These are phyloP conservation scores for Boletus insuetus DNA, from an alignment of 768 basidiomycete species.

Conservation along the genomic window DNA sequence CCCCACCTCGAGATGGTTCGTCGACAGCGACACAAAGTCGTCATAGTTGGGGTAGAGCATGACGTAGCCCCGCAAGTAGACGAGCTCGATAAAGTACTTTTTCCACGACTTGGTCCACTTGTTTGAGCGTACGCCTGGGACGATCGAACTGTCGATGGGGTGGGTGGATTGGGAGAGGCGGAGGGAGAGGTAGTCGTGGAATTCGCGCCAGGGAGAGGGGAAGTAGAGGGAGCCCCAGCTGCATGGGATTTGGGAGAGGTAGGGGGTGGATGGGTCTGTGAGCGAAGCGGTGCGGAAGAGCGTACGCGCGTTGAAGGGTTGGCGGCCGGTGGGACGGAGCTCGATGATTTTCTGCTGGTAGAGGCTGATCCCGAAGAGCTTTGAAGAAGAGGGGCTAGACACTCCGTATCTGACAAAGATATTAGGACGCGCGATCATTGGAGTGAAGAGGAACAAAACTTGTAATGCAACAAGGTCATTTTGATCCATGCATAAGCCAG, in stretches of 20 bases:
- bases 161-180: conserved; percentile 53
- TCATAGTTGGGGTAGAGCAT: conserved; percentile 90
- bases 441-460: conserved; percentile 43
- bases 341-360: conserved; percentile 87
- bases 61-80: conserved; percentile 75
- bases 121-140: conserved; percentile 78
- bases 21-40: conserved; percentile 71
- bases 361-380: conserved; percentile 76
- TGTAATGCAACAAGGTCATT: conserved; percentile 73
- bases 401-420: conserved; percentile 52
- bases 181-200: conserved; percentile 71
- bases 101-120: conserved; percentile 85
- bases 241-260: conserved; percentile 84
- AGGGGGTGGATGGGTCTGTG: conserved; percentile 56
- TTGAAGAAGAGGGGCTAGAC: conserved; percentile 36
- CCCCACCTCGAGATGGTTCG: conserved; percentile 87
- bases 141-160: conserved; percentile 44
- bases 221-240: conserved; percentile 94
- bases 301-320: conserved; percentile 60
- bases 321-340: conserved; percentile 63
- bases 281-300: conserved; percentile 48
- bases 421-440: neutral
- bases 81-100: conserved; percentile 84
- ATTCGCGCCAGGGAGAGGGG: conserved; percentile 85
- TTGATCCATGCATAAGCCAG: conserved; percentile 86